Conservation (phyloP, 2,329 filamentous ascomycete species). For the Anthostomella pinea region DNA sequence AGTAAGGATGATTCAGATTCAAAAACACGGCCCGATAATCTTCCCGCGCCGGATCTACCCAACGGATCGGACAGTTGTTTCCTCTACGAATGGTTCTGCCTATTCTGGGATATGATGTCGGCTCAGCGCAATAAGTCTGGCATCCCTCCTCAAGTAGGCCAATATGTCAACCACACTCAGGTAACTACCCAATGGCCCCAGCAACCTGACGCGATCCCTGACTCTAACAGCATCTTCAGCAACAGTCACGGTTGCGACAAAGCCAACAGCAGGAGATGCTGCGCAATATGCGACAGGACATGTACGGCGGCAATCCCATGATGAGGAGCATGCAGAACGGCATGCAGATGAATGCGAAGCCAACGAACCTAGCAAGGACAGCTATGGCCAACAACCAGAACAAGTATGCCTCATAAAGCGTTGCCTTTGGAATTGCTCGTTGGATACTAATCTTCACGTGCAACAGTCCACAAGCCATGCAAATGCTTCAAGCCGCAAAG, state of each 20-base stretch:
- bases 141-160: conserved; percentile 60
- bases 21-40: conserved; percentile 74
- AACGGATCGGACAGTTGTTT: conserved; percentile 72
- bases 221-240: conserved; percentile 38
- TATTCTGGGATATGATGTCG: conserved; percentile 95
- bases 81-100: conserved; percentile 94
- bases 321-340: conserved; percentile 65
- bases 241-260: conserved; percentile 70
- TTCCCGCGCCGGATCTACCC: conserved; percentile 71
- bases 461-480: conserved; percentile 65
- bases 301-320: conserved; percentile 60
- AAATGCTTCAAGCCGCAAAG: conserved; percentile 64
- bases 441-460: conserved; percentile 16
- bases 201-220: conserved; percentile 11
- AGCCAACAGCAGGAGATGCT: conserved; percentile 75
- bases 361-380: conserved; percentile 63
- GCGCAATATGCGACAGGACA: conserved; percentile 64
- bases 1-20: conserved; percentile 71
- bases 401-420: conserved; percentile 51
- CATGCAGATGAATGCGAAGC: conserved; percentile 59
- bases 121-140: conserved; percentile 70
- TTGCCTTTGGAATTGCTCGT: not conserved
- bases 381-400: conserved; percentile 77
- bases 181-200: conserved; percentile 47
- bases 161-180: conserved; percentile 81